Percentiles rank a stretch among this genome's conserved stretches.
Evolutionary conservation across 768 basidiomycete species (phyloP).

Genomic region (Tricholoma furcatifolium): DNA sequence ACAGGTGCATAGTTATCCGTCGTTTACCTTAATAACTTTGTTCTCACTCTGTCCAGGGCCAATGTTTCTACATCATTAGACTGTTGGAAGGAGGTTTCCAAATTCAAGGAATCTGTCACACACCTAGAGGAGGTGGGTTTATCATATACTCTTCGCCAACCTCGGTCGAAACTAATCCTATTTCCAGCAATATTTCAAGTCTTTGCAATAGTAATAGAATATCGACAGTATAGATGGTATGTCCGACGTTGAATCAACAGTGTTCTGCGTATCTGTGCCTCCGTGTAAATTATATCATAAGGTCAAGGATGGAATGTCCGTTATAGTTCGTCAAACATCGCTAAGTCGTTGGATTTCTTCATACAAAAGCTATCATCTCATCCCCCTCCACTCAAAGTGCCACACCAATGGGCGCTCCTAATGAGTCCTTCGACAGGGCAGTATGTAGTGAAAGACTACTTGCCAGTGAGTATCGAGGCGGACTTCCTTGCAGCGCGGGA

Average conservation of each 20-base stretch:
- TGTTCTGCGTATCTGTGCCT: slow-evolving; percentile 4
- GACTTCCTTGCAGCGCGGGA: slow-evolving; percentile 5
- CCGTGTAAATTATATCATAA: slow-evolving; percentile 5
- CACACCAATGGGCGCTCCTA: slow-evolving; percentile 17
- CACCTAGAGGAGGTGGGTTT: slow-evolving; percentile 63
- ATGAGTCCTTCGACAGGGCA: slow-evolving; percentile 11
- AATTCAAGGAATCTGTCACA: slow-evolving; percentile 69
- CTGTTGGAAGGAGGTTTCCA: slow-evolving; percentile 71
- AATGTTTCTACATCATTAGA: slow-evolving; percentile 56
- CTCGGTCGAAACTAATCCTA: background rate
- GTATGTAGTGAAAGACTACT: slow-evolving; percentile 11
- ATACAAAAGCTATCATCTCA: slow-evolving; percentile 5
- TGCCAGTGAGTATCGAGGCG: slow-evolving; percentile 14
- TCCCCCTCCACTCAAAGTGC: slow-evolving; percentile 16
- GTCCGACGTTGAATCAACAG: slow-evolving; percentile 1
- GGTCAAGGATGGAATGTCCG: slow-evolving; percentile 1
- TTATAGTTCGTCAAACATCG: slow-evolving; percentile 5
- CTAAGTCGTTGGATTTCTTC: slow-evolving; percentile 2
- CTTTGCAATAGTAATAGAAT: slow-evolving; percentile 38
- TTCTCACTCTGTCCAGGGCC: slow-evolving; percentile 37
- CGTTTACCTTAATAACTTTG: background rate
- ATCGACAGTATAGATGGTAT: slow-evolving; percentile 2
- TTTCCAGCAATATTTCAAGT: slow-evolving; percentile 60
- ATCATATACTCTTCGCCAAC: background rate
- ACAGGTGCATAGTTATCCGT: slow-evolving; percentile 47